Percentiles rank a stretch among this genome's conserved stretches.
These are phyloP conservation scores for Arabis hirsuta DNA, from an alignment of 345 rosid species.

Conservation along the genomic window DNA sequence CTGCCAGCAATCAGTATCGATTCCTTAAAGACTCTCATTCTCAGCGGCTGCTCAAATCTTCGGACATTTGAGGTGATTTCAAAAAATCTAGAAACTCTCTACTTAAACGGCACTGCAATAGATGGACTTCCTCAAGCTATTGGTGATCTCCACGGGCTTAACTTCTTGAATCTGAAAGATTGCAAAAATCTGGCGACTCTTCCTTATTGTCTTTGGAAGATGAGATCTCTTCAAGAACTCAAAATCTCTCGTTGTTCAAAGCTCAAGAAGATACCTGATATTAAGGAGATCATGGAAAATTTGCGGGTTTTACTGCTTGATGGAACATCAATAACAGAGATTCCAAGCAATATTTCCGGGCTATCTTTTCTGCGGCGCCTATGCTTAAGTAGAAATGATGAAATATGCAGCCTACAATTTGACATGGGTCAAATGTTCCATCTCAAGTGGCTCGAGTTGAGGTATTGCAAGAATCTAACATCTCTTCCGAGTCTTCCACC, in stretches of 20 bases:
- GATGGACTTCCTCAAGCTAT: conserved; percentile 28
- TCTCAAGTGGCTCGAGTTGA: conserved; percentile 29
- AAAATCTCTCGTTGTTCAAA: conserved; percentile 28
- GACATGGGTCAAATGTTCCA: conserved; percentile 20
- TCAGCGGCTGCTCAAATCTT: conserved; percentile 32
- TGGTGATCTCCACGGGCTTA: conserved; percentile 13
- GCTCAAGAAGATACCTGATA: background rate
- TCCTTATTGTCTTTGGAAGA: conserved; percentile 22
- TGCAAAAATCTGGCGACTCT: conserved; percentile 12
- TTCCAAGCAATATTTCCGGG: background rate
- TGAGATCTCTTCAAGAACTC: conserved; percentile 31
- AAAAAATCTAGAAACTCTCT: background rate
- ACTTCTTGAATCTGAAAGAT: conserved; percentile 17
- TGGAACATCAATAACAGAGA: conserved; percentile 27
- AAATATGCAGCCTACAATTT: background rate
- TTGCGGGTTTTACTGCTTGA: conserved; percentile 26
- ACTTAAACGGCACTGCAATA: conserved; percentile 30
- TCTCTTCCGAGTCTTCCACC: conserved; percentile 35
- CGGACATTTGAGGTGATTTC: conserved; percentile 28
- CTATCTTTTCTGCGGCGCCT: background rate
- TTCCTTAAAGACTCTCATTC: conserved; percentile 26
- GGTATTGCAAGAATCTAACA: conserved; percentile 31
- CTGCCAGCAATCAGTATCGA: background rate
- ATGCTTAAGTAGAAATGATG: conserved; percentile 34
- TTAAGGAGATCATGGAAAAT: background rate